These are phyloP conservation scores for Tuber melanosporum DNA, from an alignment of 495 filamentous ascomycete species.

Conservation along the genomic window DNA sequence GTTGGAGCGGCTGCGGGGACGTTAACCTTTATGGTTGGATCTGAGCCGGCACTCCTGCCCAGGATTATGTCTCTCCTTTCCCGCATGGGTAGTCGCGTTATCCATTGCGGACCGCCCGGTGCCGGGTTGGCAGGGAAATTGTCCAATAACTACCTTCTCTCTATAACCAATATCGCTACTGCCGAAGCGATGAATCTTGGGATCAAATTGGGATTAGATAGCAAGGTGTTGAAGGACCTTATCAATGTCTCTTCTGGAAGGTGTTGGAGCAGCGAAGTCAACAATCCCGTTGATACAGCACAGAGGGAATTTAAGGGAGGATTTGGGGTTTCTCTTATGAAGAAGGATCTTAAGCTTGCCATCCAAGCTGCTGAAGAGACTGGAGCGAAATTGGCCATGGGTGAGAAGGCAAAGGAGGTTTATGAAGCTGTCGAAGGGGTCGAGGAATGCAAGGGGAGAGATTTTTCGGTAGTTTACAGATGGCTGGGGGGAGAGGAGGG, in stretches of 20 bases:
- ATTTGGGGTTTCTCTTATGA: conserved; percentile 77
- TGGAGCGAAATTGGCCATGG: conserved; percentile 60
- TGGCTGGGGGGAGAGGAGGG: conserved; percentile 48
- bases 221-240: conserved; percentile 66
- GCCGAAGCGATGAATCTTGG: conserved; percentile 92
- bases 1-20: conserved; percentile 72
- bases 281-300: conserved; percentile 87
- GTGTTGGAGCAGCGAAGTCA: conserved; percentile 88
- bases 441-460: conserved; percentile 60
- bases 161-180: conserved; percentile 86
- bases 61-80: conserved; percentile 58
- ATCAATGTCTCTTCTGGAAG: conserved; percentile 80
- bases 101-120: conserved; percentile 75
- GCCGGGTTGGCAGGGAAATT: conserved; percentile 78
- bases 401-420: conserved; percentile 57
- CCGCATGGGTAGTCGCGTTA: conserved; percentile 72
- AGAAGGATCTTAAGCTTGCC: conserved; percentile 72
- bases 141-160: conserved; percentile 88
- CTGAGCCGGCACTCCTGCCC: conserved; percentile 53
- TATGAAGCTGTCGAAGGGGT: conserved; percentile 57
- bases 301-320: conserved; percentile 70
- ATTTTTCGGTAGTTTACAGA: conserved; percentile 81
- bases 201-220: conserved; percentile 74
- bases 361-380: conserved; percentile 65
- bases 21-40: conserved; percentile 81